Evolutionary conservation across 2,329 filamentous ascomycete genomes (phyloP).

Genomic region (Pseudopyrenochaeta lycopersici): DNA sequence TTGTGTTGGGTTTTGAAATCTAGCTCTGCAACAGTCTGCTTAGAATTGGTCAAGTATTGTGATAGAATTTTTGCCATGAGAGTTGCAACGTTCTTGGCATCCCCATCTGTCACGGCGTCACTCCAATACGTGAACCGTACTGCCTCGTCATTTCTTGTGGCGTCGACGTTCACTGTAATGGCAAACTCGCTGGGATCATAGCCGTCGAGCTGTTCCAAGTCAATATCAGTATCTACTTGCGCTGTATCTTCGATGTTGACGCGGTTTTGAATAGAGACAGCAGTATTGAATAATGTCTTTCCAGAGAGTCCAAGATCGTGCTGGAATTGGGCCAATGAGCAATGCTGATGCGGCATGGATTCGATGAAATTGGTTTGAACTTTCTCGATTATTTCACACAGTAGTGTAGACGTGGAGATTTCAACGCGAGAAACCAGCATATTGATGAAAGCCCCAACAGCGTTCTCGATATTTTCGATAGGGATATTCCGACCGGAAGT

Average conservation of each 20-base stretch:
- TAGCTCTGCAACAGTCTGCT: constrained; percentile 37
- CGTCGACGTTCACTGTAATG: constrained; percentile 45
- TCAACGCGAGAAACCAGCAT: constrained; percentile 45
- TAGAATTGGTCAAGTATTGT: constrained; percentile 29
- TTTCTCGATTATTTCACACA: constrained; percentile 34
- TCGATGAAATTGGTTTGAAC: constrained; percentile 45
- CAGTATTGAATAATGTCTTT: constrained; percentile 58
- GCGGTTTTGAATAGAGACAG: constrained; percentile 50
- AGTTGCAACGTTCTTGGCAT: constrained; percentile 36
- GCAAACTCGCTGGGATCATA: constrained; percentile 45
- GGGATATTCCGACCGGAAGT: constrained; percentile 55
- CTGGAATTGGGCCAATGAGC: constrained; percentile 56
- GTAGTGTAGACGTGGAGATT: constrained; percentile 19
- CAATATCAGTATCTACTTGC: constrained; percentile 17
- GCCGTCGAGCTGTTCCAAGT: constrained; percentile 40
- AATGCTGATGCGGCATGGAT: constrained; percentile 43
- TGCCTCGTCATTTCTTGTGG: constrained; percentile 38
- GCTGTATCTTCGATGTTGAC: constrained; percentile 12
- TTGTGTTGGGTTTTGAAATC: constrained; percentile 26
- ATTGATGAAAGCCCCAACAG: constrained; percentile 58
- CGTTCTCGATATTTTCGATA: constrained; percentile 55
- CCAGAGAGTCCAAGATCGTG: constrained; percentile 51
- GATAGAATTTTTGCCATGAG: constrained; percentile 37
- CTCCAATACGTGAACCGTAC: constrained; percentile 45
- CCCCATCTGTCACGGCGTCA: constrained; percentile 37